These are phyloP conservation scores for Alternaria sp. DNA, from an alignment of 2,329 filamentous ascomycete genomes.

Conservation along the genomic window DNA sequence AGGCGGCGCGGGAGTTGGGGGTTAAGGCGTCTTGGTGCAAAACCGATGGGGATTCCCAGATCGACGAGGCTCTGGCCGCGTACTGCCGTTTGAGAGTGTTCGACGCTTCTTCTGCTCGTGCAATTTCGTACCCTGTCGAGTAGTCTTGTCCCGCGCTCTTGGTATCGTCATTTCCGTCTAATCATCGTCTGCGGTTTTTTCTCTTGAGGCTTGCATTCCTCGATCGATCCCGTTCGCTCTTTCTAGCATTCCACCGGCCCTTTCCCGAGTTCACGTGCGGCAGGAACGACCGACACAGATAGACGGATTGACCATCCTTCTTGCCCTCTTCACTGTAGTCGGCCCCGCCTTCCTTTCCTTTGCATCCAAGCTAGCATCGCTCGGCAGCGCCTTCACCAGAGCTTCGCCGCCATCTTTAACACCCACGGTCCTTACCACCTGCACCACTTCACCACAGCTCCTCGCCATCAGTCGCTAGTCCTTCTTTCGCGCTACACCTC, in stretches of 20 bases:
- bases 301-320: slow-evolving; percentile 2
- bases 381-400: neutral
- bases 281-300: slow-evolving; percentile 6
- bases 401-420: neutral
- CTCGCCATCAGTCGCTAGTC: slow-evolving; percentile 6
- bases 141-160: slow-evolving; percentile 1
- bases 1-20: slow-evolving; percentile 5
- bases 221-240: slow-evolving; percentile 5
- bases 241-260: neutral
- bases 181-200: neutral
- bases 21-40: slow-evolving; percentile 5
- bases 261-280: neutral
- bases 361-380: slow-evolving; percentile 2
- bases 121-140: slow-evolving; percentile 16
- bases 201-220: neutral
- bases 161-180: slow-evolving; percentile 7
- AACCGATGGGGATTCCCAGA: slow-evolving; percentile 10
- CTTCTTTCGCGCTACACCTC: slow-evolving; percentile 7
- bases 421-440: slow-evolving; percentile 13
- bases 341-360: slow-evolving; percentile 11
- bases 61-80: slow-evolving; percentile 11
- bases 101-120: slow-evolving; percentile 8
- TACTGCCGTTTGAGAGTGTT: slow-evolving; percentile 11
- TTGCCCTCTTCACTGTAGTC: slow-evolving; percentile 6
- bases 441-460: neutral